phyloP scores from a whole-genome alignment of 1,284 basidiomycete species.

The Moniliophthora roreri region DNA sequence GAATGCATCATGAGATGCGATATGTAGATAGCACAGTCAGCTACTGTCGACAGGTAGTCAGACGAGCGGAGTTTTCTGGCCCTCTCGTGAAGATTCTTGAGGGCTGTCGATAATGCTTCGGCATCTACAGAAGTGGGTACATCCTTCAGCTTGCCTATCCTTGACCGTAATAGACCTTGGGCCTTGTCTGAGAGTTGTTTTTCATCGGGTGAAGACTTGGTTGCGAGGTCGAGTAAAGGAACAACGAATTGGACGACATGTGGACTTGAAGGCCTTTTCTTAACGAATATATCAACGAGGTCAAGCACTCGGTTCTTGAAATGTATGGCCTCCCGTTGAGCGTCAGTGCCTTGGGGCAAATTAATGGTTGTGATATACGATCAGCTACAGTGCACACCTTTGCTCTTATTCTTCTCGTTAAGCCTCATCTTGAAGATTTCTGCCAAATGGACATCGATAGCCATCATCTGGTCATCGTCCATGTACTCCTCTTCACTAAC shows the following conservation, averaged over 20 bases:
- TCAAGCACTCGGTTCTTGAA: conserved; percentile 96
- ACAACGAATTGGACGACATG: conserved; percentile 68
- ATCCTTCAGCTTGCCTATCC: conserved; percentile 78
- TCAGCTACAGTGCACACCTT: conserved; percentile 41
- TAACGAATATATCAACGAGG: conserved; percentile 83
- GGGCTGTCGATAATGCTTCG: conserved; percentile 43
- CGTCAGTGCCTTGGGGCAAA: conserved; percentile 48
- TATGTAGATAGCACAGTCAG: conserved; percentile 74
- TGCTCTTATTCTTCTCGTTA: conserved; percentile 60
- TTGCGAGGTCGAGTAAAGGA: conserved; percentile 77
- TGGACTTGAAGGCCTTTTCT: conserved; percentile 71
- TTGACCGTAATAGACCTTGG: conserved; percentile 71
- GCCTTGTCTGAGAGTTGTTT: conserved; percentile 87
- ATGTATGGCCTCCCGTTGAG: conserved; percentile 83
- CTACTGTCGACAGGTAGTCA: conserved; percentile 65
- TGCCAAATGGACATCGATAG: conserved; percentile 90
- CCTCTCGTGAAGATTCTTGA: conserved; percentile 72
- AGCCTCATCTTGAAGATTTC: conserved; percentile 80
- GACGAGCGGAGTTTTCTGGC: conserved; percentile 69
- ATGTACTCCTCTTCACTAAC: conserved; percentile 65
- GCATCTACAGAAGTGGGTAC: conserved; percentile 51
- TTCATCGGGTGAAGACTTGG: conserved; percentile 70
- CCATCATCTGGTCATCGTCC: conserved; percentile 98
- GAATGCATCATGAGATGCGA: conserved; percentile 55
- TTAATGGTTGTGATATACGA: conserved; percentile 10